phyloP scores from a whole-genome alignment of 768 basidiomycete species.

The Termitomyces eurrhizus region DNA sequence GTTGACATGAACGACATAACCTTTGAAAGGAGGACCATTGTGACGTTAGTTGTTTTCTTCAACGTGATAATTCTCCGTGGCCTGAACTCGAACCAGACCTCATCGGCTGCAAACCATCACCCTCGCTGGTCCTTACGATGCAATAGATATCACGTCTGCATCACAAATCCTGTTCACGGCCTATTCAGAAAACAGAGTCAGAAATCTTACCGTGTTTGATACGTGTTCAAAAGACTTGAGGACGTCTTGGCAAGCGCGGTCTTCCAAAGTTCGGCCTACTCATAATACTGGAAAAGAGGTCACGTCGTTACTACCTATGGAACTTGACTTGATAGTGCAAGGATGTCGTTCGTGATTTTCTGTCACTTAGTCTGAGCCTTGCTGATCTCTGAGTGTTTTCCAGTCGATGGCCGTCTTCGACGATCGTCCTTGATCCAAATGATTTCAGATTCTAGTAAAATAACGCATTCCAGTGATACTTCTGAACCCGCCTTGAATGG shows the following conservation, averaged over 20 bases:
- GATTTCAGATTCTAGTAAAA: constrained; percentile 21
- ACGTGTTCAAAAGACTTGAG: constrained; percentile 2
- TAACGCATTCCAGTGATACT: constrained; percentile 25
- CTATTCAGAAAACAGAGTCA: constrained; percentile 12
- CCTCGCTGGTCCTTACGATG: constrained; percentile 14
- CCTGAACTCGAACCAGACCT: constrained; percentile 3
- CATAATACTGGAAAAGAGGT: constrained; percentile 16
- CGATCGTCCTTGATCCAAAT: constrained; percentile 42
- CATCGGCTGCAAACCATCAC: constrained; percentile 17
- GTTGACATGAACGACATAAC: constrained; percentile 8
- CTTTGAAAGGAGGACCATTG: constrained; percentile 1
- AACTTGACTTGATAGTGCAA: constrained; percentile 52
- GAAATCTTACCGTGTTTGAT: constrained; percentile 7
- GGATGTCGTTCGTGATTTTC: constrained; percentile 52
- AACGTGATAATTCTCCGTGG: not conserved
- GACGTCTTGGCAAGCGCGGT: constrained; percentile 25
- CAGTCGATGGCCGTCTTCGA: constrained; percentile 53
- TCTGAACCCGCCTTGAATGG: constrained; percentile 49
- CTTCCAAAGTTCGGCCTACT: not conserved
- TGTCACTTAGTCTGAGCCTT: not conserved
- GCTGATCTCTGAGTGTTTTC: constrained; percentile 1
- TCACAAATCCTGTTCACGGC: constrained; percentile 19
- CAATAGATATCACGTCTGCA: constrained; percentile 18
- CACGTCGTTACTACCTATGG: constrained; percentile 50
- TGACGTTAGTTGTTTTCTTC: constrained; percentile 8